These are phyloP conservation scores for Ophiostoma sp. DNA, from an alignment of 2,329 filamentous ascomycete genomes.

Conservation along the genomic window DNA sequence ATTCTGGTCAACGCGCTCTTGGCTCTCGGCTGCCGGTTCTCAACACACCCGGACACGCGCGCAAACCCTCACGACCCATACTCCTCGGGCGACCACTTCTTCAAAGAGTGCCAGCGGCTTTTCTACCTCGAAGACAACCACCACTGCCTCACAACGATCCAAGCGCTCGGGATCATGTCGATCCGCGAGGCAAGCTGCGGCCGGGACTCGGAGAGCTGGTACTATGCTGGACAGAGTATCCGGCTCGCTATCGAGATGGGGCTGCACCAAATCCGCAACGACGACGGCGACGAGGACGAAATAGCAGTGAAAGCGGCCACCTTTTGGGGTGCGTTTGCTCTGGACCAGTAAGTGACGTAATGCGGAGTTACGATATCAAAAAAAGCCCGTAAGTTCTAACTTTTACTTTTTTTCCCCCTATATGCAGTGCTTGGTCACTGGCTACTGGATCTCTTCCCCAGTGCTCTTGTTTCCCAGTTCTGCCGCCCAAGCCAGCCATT, in stretches of 20 bases:
- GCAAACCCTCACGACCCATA: conserved; percentile 56
- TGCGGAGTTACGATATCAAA: neutral
- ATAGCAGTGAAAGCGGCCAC: conserved; percentile 54
- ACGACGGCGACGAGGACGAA: conserved; percentile 47
- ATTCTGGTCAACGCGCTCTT: conserved; percentile 61
- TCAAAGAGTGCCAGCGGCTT: conserved; percentile 60
- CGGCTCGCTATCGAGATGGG: conserved; percentile 67
- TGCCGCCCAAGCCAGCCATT: conserved; percentile 55
- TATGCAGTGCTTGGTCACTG: conserved; percentile 56
- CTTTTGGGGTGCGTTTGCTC: conserved; percentile 57
- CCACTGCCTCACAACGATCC: conserved; percentile 63
- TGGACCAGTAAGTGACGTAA: conserved; percentile 52
- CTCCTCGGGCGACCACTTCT: conserved; percentile 68
- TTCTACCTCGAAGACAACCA: conserved; percentile 54
- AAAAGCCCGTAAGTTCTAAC: neutral
- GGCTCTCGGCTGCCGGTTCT: conserved; percentile 63
- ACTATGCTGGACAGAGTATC: conserved; percentile 66
- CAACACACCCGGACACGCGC: conserved; percentile 57
- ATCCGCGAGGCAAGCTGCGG: conserved; percentile 68
- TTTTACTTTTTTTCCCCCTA: neutral
- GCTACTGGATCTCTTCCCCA: conserved; percentile 58
- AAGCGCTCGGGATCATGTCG: conserved; percentile 71
- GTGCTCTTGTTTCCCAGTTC: conserved; percentile 51
- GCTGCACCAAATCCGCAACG: conserved; percentile 51
- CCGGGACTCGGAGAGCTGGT: conserved; percentile 67